Evolutionary conservation across 805 yeast species (phyloP).

Genomic region (Myxozyma vanderwaltii): DNA sequence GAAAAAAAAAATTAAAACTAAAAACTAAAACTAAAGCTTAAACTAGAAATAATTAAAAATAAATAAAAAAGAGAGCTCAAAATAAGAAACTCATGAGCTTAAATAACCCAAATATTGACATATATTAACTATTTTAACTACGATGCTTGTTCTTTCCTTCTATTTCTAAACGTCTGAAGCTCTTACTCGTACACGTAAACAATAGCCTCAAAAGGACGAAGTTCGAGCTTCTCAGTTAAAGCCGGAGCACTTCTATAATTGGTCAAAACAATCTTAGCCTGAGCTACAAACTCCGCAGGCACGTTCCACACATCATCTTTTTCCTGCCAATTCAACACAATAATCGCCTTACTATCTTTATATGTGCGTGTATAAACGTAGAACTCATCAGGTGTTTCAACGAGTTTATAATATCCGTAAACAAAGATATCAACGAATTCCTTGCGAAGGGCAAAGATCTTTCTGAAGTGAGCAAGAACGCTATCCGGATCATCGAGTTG

Average conservation of each 20-base stretch:
- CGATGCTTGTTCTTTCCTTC: no score
- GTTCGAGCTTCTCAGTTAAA: not conserved
- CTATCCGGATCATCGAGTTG: constrained; percentile 52
- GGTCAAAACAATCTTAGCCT: constrained; percentile 4
- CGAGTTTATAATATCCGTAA: constrained; percentile 50
- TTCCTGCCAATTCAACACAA: constrained; percentile 1
- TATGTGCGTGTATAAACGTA: constrained; percentile 9
- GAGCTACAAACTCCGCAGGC: not conserved
- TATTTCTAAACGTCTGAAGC: no score
- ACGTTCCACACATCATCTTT: constrained; percentile 7
- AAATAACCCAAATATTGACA: not conserved
- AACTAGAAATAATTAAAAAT: not conserved
- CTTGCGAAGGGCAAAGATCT: constrained; percentile 49
- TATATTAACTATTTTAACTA: no score
- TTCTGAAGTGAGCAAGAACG: constrained; percentile 50
- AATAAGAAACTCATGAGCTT: not conserved
- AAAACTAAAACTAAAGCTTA: no score
- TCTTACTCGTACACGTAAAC: constrained; percentile 9
- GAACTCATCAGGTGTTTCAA: constrained; percentile 41
- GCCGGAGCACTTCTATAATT: constrained; percentile 1
- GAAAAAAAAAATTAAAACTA: no score
- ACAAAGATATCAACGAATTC: constrained; percentile 48
- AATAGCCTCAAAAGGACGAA: constrained; percentile 17
- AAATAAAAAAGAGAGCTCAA: not conserved
- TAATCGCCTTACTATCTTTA: not conserved